Evolutionary conservation across 2,329 filamentous ascomycete genomes (phyloP).

Genomic region (Neospermospora avenae): DNA sequence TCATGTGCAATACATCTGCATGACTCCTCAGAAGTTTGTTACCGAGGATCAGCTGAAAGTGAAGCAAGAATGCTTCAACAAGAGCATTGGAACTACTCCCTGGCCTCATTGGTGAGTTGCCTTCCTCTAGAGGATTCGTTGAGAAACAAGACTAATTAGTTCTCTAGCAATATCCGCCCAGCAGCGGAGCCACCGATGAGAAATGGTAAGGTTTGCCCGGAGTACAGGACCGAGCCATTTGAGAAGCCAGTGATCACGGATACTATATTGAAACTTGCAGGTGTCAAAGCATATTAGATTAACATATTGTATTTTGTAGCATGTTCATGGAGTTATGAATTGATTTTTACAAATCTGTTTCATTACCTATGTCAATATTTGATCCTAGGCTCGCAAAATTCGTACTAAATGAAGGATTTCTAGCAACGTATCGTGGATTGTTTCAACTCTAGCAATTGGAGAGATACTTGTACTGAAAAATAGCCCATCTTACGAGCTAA

Average conservation of each 20-base stretch:
- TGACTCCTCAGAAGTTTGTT: constrained; percentile 7
- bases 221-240: constrained; percentile 6
- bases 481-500: too few species aligned
- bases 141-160: background rate
- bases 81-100: constrained; percentile 7
- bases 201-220: constrained; percentile 2
- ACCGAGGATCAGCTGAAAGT: constrained; percentile 5
- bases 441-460: too few species aligned
- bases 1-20: constrained; percentile 12
- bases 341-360: too few species aligned
- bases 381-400: too few species aligned
- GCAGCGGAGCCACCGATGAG: background rate
- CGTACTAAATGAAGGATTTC: too few species aligned
- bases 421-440: too few species aligned
- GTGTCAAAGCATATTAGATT: background rate
- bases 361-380: too few species aligned
- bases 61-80: constrained; percentile 11
- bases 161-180: background rate
- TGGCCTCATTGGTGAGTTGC: constrained; percentile 6
- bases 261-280: constrained; percentile 5
- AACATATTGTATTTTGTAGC: background rate
- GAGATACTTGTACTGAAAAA: too few species aligned
- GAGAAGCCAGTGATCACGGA: constrained; percentile 6
- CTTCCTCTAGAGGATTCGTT: too few species aligned
- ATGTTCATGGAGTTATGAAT: background rate